Conservation (phyloP, 306 rosid species). For the Senna tora region DNA sequence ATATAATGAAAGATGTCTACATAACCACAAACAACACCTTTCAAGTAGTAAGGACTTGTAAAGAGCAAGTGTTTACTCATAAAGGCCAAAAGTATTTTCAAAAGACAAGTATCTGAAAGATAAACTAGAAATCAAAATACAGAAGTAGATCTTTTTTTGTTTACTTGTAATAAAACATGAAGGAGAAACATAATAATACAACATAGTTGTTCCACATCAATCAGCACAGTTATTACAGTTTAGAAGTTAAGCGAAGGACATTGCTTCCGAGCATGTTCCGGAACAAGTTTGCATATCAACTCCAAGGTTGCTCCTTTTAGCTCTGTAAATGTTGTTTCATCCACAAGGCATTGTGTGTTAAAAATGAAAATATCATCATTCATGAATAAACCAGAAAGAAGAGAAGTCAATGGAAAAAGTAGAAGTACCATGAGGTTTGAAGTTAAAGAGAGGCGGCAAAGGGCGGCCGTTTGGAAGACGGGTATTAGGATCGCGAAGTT, state of each 20-base stretch:
- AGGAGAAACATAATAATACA: slow-evolving; percentile 25
- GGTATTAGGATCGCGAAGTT: slow-evolving; percentile 64
- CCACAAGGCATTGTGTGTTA: slow-evolving; percentile 3
- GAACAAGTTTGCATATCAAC: slow-evolving; percentile 59
- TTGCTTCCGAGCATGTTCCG: slow-evolving; percentile 69
- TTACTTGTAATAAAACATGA: slow-evolving; percentile 12
- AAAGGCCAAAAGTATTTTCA: neutral
- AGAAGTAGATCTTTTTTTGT: neutral
- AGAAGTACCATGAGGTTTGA: slow-evolving; percentile 64
- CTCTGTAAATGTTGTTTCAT: slow-evolving; percentile 40
- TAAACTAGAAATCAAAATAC: neutral
- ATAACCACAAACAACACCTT: slow-evolving; percentile 9
- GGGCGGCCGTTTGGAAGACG: slow-evolving; percentile 70
- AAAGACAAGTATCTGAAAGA: slow-evolving; percentile 1
- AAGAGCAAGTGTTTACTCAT: neutral
- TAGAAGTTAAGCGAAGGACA: slow-evolving; percentile 56
- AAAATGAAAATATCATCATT: neutral
- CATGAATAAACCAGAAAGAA: neutral
- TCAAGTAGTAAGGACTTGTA: neutral
- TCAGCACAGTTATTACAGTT: slow-evolving; percentile 11
- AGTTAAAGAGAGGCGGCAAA: slow-evolving; percentile 71
- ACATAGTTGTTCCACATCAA: slow-evolving; percentile 10
- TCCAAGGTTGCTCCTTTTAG: slow-evolving; percentile 66
- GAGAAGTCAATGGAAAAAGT: neutral
- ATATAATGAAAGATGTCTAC: neutral